These are phyloP conservation scores for Stachybotrys elegans DNA, from an alignment of 2,329 filamentous ascomycete genomes.

Conservation along the genomic window DNA sequence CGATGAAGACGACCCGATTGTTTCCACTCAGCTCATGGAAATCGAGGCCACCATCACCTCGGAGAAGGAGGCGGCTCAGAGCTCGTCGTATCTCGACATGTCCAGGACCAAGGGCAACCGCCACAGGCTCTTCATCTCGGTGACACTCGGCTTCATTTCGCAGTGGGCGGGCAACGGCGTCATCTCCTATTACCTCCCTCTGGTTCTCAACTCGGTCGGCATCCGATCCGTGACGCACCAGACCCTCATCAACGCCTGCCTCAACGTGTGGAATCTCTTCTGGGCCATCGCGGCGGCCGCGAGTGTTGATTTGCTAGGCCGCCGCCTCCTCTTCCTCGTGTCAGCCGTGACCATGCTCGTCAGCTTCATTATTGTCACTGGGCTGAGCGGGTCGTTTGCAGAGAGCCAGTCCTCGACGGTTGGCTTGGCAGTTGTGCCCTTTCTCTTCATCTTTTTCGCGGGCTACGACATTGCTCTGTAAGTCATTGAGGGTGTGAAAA, in stretches of 20 bases:
- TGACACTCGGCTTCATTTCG: constrained; percentile 21
- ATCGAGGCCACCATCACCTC: constrained; percentile 28
- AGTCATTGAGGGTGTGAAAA: neutral
- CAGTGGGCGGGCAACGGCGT: constrained; percentile 27
- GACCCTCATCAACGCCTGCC: constrained; percentile 33
- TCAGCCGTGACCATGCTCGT: constrained; percentile 28
- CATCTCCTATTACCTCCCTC: constrained; percentile 32
- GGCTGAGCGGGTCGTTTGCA: constrained; percentile 24
- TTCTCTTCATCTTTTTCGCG: constrained; percentile 42
- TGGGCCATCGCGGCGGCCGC: constrained; percentile 28
- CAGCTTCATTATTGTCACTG: constrained; percentile 33
- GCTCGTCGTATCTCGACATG: constrained; percentile 12
- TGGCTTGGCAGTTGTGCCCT: constrained; percentile 39
- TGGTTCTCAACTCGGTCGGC: constrained; percentile 31
- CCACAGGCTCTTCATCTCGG: constrained; percentile 13
- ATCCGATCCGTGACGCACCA: constrained; percentile 30
- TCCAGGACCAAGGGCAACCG: constrained; percentile 12
- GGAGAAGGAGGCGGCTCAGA: constrained; percentile 16
- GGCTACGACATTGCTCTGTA: constrained; percentile 38
- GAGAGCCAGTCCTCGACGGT: constrained; percentile 21
- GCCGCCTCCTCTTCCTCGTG: constrained; percentile 33
- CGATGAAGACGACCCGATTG: constrained; percentile 28
- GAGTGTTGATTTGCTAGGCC: constrained; percentile 33
- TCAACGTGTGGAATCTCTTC: constrained; percentile 34
- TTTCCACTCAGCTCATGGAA: constrained; percentile 31